Percentiles rank a stretch among this genome's conserved stretches.
Conservation (phyloP, 176 grass and related monocot genomes). For the Lolium rigidum region DNA sequence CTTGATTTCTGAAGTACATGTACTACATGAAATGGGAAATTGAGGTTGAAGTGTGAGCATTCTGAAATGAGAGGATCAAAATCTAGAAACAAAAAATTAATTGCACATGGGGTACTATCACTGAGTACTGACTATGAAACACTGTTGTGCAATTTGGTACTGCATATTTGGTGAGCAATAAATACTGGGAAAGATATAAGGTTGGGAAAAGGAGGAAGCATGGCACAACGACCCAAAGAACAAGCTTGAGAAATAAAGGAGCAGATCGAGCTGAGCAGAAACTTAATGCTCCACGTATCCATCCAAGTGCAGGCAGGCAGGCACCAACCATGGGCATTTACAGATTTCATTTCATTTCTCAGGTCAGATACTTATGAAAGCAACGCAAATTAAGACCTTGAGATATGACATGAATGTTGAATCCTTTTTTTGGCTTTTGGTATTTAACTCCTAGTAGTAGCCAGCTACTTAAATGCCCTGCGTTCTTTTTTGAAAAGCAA, state of each 20-base stretch:
- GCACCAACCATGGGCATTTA: background rate
- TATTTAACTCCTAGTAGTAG: conserved; percentile 32
- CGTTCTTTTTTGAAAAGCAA: background rate
- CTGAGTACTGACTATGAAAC: conserved; percentile 16
- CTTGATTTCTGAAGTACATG: background rate
- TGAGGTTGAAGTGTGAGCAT: background rate
- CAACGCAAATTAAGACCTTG: conserved; percentile 20
- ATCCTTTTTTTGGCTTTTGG: conserved; percentile 44
- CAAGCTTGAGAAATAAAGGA: conserved; percentile 48
- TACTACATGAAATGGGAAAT: background rate
- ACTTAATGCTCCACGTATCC: conserved; percentile 29
- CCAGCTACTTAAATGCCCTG: conserved; percentile 29
- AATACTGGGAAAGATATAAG: conserved; percentile 7
- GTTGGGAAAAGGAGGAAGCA: background rate
- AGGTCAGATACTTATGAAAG: conserved; percentile 11
- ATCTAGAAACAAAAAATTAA: background rate
- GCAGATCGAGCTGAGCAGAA: background rate
- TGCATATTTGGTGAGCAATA: conserved; percentile 16
- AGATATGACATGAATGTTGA: conserved; percentile 14
- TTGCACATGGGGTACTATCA: background rate
- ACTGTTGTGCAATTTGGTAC: conserved; percentile 25
- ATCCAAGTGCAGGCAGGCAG: conserved; percentile 28
- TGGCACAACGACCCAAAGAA: background rate
- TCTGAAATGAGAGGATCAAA: conserved; percentile 1
- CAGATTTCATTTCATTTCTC: background rate